Conservation (phyloP, 2,329 filamentous ascomycete species). For the Alternaria consortialis region DNA sequence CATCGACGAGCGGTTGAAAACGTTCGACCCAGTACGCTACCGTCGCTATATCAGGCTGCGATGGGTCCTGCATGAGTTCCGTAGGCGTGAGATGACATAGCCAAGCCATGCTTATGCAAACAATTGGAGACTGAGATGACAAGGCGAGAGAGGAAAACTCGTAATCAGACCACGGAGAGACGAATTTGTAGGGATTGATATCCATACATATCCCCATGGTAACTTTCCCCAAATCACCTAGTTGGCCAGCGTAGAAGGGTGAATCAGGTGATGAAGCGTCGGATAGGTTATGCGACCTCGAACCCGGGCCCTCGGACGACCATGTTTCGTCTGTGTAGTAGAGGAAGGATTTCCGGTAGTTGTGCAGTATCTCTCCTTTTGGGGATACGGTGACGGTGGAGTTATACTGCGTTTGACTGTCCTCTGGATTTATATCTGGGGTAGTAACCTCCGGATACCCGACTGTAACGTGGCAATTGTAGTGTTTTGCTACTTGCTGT, state of each 20-base stretch:
- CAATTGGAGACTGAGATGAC: conserved; percentile 65
- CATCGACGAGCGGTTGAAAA: conserved; percentile 66
- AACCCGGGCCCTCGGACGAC: conserved; percentile 62
- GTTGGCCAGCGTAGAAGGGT: conserved; percentile 48
- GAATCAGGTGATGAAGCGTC: conserved; percentile 29
- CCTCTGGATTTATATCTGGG: conserved; percentile 26
- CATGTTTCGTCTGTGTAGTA: conserved; percentile 74
- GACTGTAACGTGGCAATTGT: conserved; percentile 72
- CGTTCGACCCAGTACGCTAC: conserved; percentile 78
- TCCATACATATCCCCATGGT: conserved; percentile 64
- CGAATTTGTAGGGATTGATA: conserved; percentile 70
- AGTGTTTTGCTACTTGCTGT: conserved; percentile 68
- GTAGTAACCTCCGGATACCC: conserved; percentile 73
- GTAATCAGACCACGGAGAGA: conserved; percentile 65
- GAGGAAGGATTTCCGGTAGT: conserved; percentile 71
- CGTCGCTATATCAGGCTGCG: conserved; percentile 74
- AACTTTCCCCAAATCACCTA: conserved; percentile 50
- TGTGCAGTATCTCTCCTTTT: conserved; percentile 62
- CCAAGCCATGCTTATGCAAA: conserved; percentile 82
- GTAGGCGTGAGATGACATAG: conserved; percentile 65
- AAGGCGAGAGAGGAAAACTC: conserved; percentile 69
- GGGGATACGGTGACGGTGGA: conserved; percentile 66
- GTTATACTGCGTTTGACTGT: conserved; percentile 61
- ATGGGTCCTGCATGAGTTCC: conserved; percentile 57
- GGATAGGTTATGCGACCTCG: conserved; percentile 30